Percentiles rank a stretch among this genome's conserved stretches.
These are phyloP conservation scores for Aspergillus quadrilineatus DNA, from an alignment of 2,329 filamentous ascomycete species.

Conservation along the genomic window DNA sequence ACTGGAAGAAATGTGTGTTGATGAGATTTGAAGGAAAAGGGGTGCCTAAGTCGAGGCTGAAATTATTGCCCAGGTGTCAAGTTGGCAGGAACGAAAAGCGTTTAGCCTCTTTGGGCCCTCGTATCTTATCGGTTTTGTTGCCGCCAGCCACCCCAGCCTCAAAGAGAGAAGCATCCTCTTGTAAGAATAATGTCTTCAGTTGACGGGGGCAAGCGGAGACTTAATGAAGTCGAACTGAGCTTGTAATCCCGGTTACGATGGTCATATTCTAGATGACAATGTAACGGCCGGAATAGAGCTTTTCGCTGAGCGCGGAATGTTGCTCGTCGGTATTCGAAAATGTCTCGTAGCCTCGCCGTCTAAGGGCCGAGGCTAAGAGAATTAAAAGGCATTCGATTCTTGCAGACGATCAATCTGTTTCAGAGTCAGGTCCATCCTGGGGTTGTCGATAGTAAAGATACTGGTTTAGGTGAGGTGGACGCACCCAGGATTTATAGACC, in stretches of 20 bases:
- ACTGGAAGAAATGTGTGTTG: neutral
- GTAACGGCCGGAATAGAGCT: slow-evolving; percentile 4
- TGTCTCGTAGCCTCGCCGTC: neutral
- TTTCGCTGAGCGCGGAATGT: slow-evolving; percentile 6
- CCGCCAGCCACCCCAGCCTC: slow-evolving; percentile 1
- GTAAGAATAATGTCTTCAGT: neutral
- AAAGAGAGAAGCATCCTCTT: neutral
- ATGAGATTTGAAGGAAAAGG: slow-evolving; percentile 5
- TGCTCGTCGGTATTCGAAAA: neutral
- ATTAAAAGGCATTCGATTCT: neutral
- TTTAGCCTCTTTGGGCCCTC: slow-evolving; percentile 4
- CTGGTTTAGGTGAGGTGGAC: neutral
- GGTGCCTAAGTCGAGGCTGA: slow-evolving; percentile 8
- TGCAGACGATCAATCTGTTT: neutral
- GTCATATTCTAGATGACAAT: neutral
- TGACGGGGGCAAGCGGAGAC: neutral
- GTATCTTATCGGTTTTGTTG: slow-evolving; percentile 1
- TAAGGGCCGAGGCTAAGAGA: neutral
- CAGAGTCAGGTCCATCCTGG: neutral
- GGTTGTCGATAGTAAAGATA: neutral
- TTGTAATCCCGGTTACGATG: neutral
- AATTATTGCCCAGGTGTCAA: slow-evolving; percentile 12
- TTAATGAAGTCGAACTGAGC: neutral
- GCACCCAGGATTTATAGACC: neutral
- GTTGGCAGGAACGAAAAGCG: slow-evolving; percentile 19